Evolutionary conservation across 805 yeast species (phyloP).

Genomic region (Saccharomycopsis fodiens): DNA sequence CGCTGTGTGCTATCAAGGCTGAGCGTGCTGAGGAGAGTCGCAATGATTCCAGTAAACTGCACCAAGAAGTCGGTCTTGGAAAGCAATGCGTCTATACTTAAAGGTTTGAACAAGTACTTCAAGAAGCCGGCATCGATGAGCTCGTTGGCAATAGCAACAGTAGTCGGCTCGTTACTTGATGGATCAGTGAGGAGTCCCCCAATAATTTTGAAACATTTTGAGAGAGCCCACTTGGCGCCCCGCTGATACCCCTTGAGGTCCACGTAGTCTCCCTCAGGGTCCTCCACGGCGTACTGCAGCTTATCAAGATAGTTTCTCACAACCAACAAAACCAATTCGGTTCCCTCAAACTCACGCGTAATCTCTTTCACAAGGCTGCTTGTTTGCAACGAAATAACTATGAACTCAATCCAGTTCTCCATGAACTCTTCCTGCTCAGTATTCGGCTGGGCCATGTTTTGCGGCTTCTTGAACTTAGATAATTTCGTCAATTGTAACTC

Average conservation of each 20-base stretch:
- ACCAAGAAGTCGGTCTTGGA: background rate
- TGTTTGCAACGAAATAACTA: background rate
- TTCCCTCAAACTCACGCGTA: constrained; percentile 1
- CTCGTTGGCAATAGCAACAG: background rate
- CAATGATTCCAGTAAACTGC: background rate
- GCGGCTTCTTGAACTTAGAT: constrained; percentile 3
- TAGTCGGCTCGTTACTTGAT: background rate
- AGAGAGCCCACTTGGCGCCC: background rate
- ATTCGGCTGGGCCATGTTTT: background rate
- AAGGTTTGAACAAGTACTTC: constrained; percentile 12
- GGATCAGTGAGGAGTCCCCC: background rate
- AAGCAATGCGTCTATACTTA: background rate
- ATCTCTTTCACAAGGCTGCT: background rate
- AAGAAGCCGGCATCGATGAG: constrained; percentile 5
- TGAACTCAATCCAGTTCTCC: background rate
- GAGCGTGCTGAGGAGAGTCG: background rate
- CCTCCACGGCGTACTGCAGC: constrained; percentile 1
- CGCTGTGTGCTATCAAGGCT: constrained; percentile 4
- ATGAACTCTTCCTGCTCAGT: constrained; percentile 4
- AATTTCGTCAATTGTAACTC: background rate
- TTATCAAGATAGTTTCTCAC: constrained; percentile 3
- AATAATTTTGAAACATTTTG: background rate
- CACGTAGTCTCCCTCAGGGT: background rate
- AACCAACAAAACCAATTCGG: constrained; percentile 3
- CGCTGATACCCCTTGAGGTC: background rate